Base-by-base conservation (phyloP, 257 asterid genomes). In the Penstemon eatonii region DNA sequence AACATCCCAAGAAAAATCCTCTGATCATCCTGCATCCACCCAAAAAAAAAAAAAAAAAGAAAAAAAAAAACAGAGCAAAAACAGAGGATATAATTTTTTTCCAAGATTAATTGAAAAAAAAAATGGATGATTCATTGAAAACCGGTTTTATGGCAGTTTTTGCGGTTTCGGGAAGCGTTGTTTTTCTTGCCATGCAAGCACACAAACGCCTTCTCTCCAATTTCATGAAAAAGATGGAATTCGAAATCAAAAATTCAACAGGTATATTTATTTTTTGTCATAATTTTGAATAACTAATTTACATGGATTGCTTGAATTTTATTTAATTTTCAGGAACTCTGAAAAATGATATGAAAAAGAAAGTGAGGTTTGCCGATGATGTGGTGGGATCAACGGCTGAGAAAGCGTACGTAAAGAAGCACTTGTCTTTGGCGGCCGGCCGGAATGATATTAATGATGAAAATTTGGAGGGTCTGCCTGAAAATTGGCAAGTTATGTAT, bases 151-250 rank as follows among this genome's bases (percentile, higher is more conserved):
- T 92, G 87, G 89, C 93, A 4, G 98, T 89, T 78, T 89, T 86
- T 68, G 96, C 95, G 49, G 98, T 87, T 56, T 92, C 98, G 0
- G 96, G 93, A 9, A 87, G 96, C 81, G 98, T 92, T 1, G 95
- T 77, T 42, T 77, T 92, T 53, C 81, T 92, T 9, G 88, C 98
- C 77, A 79, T 88, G 75, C 95, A 85, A 73, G 84, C 76, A 7
- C 97, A 92, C 69, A 85, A 92, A 42, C 96, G 90, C 69, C 89
- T 90, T 47, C 91, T 89, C 65, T 86, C 96, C 69, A 78, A 85
- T 79, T 88, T 92, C 84, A 84, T 92, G 87, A 81, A 86, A 77
- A 76, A 90, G 71, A 78, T 87, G 83, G 95, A 89, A 81, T 71
- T 65, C 40, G 89, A 89, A 71, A 73, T 92, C 4, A 80, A 78